Evolutionary conservation across 495 filamentous ascomycete species (phyloP).

Genomic region (Astrocystis sublimbata): DNA sequence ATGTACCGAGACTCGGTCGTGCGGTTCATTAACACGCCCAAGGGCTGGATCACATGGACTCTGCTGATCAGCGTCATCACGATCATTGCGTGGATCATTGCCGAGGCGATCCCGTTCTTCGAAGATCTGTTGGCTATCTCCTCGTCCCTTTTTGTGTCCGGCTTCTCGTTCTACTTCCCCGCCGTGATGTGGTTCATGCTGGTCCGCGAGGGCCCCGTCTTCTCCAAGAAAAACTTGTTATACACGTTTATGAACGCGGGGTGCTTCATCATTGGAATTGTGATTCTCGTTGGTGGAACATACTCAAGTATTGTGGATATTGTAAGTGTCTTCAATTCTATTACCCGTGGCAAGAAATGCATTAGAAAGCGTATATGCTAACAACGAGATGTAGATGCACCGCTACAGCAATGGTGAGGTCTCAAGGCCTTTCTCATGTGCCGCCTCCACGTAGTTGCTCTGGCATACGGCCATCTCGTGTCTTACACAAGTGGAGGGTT

Average conservation of each 20-base stretch:
- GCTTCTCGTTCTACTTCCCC: slow-evolving; percentile 67
- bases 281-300: slow-evolving; percentile 58
- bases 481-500: neutral
- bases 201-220: slow-evolving; percentile 56
- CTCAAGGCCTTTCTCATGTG: slow-evolving; percentile 11
- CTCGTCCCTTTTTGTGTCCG: slow-evolving; percentile 62
- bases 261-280: slow-evolving; percentile 56
- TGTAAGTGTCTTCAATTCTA: slow-evolving; percentile 40
- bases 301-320: slow-evolving; percentile 60
- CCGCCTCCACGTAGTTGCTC: neutral
- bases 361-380: neutral
- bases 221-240: slow-evolving; percentile 45
- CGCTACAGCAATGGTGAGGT: neutral
- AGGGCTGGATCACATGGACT: slow-evolving; percentile 60
- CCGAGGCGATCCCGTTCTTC: slow-evolving; percentile 72
- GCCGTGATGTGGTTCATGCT: slow-evolving; percentile 66
- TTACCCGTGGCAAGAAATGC: neutral
- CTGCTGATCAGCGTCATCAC: slow-evolving; percentile 60
- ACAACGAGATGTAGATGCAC: slow-evolving; percentile 1
- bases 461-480: neutral
- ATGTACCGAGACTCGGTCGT: slow-evolving; percentile 56
- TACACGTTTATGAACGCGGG: slow-evolving; percentile 50
- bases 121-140: slow-evolving; percentile 62
- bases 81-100: slow-evolving; percentile 69
- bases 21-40: slow-evolving; percentile 61